phyloP scores from a whole-genome alignment of 2,329 filamentous ascomycete species.

The Gremmenia infestans region DNA sequence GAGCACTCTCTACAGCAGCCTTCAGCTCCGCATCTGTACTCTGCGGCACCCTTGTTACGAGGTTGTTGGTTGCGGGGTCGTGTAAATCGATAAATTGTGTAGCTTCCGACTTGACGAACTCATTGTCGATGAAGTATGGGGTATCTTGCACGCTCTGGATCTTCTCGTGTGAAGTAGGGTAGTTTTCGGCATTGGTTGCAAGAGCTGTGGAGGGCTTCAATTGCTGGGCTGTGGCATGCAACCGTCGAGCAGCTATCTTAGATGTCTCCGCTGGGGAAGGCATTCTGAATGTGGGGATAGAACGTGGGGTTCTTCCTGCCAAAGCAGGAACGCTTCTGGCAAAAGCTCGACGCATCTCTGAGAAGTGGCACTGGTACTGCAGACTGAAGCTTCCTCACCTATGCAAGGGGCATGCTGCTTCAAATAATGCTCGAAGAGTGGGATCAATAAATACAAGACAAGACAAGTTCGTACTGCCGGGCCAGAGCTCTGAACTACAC shows the following conservation, averaged over 20 bases:
- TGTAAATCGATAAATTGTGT: conserved; percentile 73
- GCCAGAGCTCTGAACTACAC: no score
- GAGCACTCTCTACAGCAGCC: conserved; percentile 68
- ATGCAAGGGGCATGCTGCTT: conserved; percentile 1
- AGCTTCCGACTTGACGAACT: conserved; percentile 64
- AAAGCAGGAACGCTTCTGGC: conserved; percentile 25
- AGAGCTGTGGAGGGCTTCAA: conserved; percentile 49
- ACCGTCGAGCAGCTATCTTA: conserved; percentile 42
- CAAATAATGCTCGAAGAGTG: neutral
- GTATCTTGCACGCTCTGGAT: conserved; percentile 65
- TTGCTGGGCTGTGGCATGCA: conserved; percentile 54
- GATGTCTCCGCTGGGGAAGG: conserved; percentile 21
- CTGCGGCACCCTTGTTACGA: conserved; percentile 78
- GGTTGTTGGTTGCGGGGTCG: conserved; percentile 81
- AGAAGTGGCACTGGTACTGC: neutral
- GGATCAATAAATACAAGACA: neutral
- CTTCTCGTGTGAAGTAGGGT: conserved; percentile 67
- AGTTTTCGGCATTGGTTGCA: conserved; percentile 53
- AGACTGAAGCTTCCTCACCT: neutral
- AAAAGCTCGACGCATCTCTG: conserved; percentile 30
- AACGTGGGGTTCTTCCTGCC: conserved; percentile 21
- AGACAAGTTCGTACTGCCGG: neutral
- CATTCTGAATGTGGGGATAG: conserved; percentile 26
- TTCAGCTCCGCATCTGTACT: conserved; percentile 73
- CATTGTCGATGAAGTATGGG: conserved; percentile 77